A percentile compares a stretch with the other conserved stretches of the same genome.
These are phyloP conservation scores for Juglanconis oblonga DNA, from an alignment of 2,329 filamentous ascomycete species.

Conservation along the genomic window DNA sequence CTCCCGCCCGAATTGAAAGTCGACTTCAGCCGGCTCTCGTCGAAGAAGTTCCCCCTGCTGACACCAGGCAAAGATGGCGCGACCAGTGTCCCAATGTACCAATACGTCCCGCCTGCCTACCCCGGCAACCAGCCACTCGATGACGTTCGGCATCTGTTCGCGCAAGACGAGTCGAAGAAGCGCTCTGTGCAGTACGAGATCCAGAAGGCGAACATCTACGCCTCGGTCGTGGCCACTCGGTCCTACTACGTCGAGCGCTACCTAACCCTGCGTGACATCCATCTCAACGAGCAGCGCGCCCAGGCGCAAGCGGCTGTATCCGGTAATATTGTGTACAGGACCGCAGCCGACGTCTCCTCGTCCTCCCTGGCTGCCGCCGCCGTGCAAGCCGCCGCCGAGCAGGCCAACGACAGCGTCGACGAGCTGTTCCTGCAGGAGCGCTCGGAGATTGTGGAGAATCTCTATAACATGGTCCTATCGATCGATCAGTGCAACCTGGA, in stretches of 20 bases:
- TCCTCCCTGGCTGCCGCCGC: conserved; percentile 33
- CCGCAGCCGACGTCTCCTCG: conserved; percentile 26
- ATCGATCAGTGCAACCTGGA: conserved; percentile 87
- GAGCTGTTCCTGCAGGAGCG: conserved; percentile 71
- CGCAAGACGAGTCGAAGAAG: conserved; percentile 46
- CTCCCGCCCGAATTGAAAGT: conserved; percentile 63
- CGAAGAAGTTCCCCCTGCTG: conserved; percentile 32
- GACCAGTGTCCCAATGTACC: conserved; percentile 44
- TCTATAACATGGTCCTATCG: conserved; percentile 70
- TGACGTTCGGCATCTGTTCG: conserved; percentile 49
- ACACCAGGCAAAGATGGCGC: conserved; percentile 28
- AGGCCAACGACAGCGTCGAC: conserved; percentile 61
- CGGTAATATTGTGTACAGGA: conserved; percentile 32
- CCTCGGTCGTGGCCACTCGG: conserved; percentile 75
- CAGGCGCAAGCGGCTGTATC: conserved; percentile 31
- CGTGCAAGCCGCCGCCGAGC: conserved; percentile 39
- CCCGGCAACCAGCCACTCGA: conserved; percentile 43
- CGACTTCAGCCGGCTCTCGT: conserved; percentile 42
- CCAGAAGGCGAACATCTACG: conserved; percentile 87
- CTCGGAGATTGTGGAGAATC: conserved; percentile 76
- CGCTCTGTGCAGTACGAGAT: conserved; percentile 76
- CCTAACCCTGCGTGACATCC: conserved; percentile 70
- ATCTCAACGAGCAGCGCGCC: conserved; percentile 45
- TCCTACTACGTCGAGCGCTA: conserved; percentile 87
- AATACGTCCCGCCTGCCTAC: conserved; percentile 52